phyloP scores from a whole-genome alignment of 2,329 filamentous ascomycete genomes.

The Fusarium sp. region DNA sequence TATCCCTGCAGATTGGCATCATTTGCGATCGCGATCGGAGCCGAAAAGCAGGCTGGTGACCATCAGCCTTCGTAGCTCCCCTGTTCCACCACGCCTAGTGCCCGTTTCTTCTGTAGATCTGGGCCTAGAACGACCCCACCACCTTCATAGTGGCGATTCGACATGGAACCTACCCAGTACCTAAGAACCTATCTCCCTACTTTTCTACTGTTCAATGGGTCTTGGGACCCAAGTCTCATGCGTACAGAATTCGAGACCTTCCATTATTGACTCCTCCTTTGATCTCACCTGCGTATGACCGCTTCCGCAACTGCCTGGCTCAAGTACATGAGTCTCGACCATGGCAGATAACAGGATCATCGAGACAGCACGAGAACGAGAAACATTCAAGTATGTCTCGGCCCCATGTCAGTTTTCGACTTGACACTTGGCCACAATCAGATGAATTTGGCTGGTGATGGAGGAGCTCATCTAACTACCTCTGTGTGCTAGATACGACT shows the following conservation, averaged over 20 bases:
- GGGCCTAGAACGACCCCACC: not conserved
- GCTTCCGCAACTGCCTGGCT: not conserved
- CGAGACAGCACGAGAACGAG: conserved; percentile 45
- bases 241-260: not conserved
- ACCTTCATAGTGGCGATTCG: not conserved
- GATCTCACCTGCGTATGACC: not conserved
- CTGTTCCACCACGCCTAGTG: not conserved
- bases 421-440: too few species aligned
- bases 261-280: not conserved
- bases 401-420: not conserved
- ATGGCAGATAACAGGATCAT: conserved; percentile 22
- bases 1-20: not conserved
- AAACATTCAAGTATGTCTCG: conserved; percentile 45
- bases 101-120: not conserved
- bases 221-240: too few species aligned
- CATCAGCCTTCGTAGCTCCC: not conserved
- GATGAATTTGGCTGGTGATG: too few species aligned
- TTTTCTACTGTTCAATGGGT: too few species aligned
- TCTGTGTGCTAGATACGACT: conserved; percentile 18
- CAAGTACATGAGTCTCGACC: not conserved
- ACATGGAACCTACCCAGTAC: too few species aligned
- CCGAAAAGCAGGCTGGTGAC: not conserved
- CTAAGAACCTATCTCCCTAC: too few species aligned
- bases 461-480: too few species aligned
- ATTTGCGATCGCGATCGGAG: not conserved